A percentile compares a stretch with the other conserved stretches of the same genome.
Evolutionary conservation across 1,284 basidiomycete species (phyloP).

Genomic region (Porogramme epimiltina): DNA sequence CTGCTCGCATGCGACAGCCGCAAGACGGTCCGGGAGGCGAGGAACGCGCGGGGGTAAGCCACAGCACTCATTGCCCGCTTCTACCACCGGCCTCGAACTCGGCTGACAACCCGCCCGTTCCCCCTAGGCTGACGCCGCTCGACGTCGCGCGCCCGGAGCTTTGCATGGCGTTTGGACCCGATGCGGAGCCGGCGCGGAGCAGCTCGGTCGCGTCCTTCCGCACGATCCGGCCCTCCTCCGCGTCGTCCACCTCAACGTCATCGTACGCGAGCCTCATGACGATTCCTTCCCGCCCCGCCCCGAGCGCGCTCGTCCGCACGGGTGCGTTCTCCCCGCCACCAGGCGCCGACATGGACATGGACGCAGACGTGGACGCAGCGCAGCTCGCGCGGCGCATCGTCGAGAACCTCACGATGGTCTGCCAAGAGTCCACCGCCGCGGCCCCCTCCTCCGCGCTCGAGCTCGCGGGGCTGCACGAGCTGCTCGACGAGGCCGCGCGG

Average conservation of each 20-base stretch:
- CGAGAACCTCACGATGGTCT: conserved; percentile 52
- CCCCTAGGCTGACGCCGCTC: conserved; percentile 59
- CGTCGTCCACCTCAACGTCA: conserved; percentile 34
- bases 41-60: conserved; percentile 68
- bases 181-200: conserved; percentile 46
- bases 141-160: conserved; percentile 69
- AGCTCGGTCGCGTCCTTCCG: conserved; percentile 55
- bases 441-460: conserved; percentile 30
- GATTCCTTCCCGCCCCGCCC: background rate
- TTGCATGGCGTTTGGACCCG: conserved; percentile 54
- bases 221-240: conserved; percentile 57
- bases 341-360: background rate
- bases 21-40: conserved; percentile 54
- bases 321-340: too few species aligned
- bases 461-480: conserved; percentile 43
- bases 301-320: too few species aligned
- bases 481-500: conserved; percentile 48
- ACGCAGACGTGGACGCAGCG: conserved; percentile 43
- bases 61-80: background rate
- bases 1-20: conserved; percentile 64
- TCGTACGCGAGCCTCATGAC: conserved; percentile 22
- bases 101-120: background rate
- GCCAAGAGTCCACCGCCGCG: conserved; percentile 30
- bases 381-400: conserved; percentile 51
- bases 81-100: too few species aligned